Evolutionary conservation across 441 rosid genomes (phyloP), one percentile per base, ranked within the genome.

Genomic region (Daphne laureola): DNA sequence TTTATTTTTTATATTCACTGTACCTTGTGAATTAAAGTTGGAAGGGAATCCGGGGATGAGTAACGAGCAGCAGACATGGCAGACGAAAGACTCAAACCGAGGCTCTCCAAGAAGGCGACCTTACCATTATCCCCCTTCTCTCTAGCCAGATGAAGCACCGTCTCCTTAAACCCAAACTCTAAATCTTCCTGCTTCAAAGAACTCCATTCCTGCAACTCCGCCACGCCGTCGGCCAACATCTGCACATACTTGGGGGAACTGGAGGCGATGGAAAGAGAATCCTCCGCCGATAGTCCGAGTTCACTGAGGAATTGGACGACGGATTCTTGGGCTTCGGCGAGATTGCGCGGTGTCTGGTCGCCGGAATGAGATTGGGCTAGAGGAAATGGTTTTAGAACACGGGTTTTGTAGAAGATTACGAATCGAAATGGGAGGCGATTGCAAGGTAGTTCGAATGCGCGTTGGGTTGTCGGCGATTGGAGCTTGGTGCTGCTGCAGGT

Each of bases 21-120:
- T 17, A 86, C 96, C 89, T 82, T 86, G 64, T 57, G 13, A 59
- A 82, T 57, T 57, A 92, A 81, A 35, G 21, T 41, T 0, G 81
- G 80, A 46, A 92, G 91, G 1, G 91, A 57, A 59, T 80, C 78
- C 8, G 73, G 55, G 3, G 89, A 73, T 49, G 86, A 68, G 68
- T 79, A 80, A 16, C 89, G 90, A 46, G 98, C 83, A 55, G 81
- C 73, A 64, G 71, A 69, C 78, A 74, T 79, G 4, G 98, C 80
- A 49, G 95, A 84, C 51, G 89, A 73, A 56, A 88, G 74, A 66
- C 70, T 68, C 50, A 88, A 69, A 4, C 95, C 96, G 43, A 81
- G 51, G 68, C 94, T 88, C 85, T 92, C 96, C 63, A 86, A 74
- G 64, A 88, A 84, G 8, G 96, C 84, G 55, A 82, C 81, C 58